Percentiles rank a stretch among this genome's conserved stretches.
Conservation (phyloP, 495 filamentous ascomycete species). For the Xylaria curta region DNA sequence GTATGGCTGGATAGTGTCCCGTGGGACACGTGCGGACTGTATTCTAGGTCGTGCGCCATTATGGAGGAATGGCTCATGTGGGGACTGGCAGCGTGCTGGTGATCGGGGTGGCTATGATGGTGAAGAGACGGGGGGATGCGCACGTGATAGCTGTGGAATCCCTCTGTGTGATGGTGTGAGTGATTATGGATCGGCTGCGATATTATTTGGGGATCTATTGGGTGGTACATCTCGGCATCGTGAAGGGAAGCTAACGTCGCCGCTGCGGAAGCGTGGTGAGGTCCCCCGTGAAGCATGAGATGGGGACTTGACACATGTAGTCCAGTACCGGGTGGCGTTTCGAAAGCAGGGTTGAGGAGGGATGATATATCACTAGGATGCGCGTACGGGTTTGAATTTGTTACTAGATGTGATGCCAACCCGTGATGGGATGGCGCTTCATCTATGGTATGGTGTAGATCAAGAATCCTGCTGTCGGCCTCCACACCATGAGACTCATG, state of each 20-base stretch:
- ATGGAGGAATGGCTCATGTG: conserved; percentile 32
- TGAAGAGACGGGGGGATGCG: conserved; percentile 27
- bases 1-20: conserved; percentile 2
- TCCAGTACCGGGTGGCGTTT: conserved; percentile 37
- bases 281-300: conserved; percentile 38
- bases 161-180: conserved; percentile 27
- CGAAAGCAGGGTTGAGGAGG: conserved; percentile 37
- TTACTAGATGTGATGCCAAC: conserved; percentile 35
- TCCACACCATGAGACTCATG: conserved; percentile 32
- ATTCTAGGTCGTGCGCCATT: conserved; percentile 27
- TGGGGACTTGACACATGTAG: conserved; percentile 37
- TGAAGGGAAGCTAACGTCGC: conserved; percentile 36
- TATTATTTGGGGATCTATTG: conserved; percentile 60
- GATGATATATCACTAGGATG: conserved; percentile 47
- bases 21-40: conserved; percentile 31
- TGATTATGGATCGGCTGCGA: conserved; percentile 42
- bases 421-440: conserved; percentile 29
- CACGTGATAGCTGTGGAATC: conserved; percentile 32
- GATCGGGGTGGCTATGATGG: conserved; percentile 31
- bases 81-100: conserved; percentile 19
- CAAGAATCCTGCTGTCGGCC: conserved; percentile 34
- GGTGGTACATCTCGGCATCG: conserved; percentile 48
- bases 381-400: conserved; percentile 40
- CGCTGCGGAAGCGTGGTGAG: conserved; percentile 37
- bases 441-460: conserved; percentile 30